A percentile compares a stretch with the other conserved stretches of the same genome.
phyloP scores from a whole-genome alignment of 306 rosid genomes.

The Fragaria ananassa region DNA sequence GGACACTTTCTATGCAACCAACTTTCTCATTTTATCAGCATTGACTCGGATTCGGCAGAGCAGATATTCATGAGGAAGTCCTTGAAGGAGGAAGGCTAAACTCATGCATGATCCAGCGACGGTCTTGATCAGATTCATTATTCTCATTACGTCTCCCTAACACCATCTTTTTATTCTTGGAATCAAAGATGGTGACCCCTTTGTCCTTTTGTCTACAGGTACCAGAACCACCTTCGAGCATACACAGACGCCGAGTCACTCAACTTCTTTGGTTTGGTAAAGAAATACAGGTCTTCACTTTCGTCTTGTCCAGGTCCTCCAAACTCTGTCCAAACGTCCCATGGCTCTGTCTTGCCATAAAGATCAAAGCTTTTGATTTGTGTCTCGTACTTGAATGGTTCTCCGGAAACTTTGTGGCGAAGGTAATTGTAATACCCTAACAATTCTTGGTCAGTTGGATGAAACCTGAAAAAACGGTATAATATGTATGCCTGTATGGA shows the following conservation, averaged over 20 bases:
- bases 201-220: neutral
- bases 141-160: neutral
- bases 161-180: neutral
- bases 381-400: neutral
- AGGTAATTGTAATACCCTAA: neutral
- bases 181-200: neutral
- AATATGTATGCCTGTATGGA: too few relatives aligned
- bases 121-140: neutral
- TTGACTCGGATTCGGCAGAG: neutral
- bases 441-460: slow-evolving; percentile 1
- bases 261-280: neutral
- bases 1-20: neutral
- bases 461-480: neutral
- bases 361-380: neutral
- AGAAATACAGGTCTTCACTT: neutral
- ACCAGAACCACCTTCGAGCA: neutral
- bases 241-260: neutral
- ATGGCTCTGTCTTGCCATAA: neutral
- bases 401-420: neutral
- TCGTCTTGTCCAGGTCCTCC: neutral
- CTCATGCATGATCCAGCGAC: neutral
- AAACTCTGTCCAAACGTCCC: neutral
- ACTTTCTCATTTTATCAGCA: neutral
- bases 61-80: neutral
- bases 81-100: neutral